Percentiles rank a stretch among this genome's conserved stretches.
These are phyloP conservation scores for Gracilariopsis chorda DNA, from an alignment of 23 red algal genomes.

Conservation along the genomic window DNA sequence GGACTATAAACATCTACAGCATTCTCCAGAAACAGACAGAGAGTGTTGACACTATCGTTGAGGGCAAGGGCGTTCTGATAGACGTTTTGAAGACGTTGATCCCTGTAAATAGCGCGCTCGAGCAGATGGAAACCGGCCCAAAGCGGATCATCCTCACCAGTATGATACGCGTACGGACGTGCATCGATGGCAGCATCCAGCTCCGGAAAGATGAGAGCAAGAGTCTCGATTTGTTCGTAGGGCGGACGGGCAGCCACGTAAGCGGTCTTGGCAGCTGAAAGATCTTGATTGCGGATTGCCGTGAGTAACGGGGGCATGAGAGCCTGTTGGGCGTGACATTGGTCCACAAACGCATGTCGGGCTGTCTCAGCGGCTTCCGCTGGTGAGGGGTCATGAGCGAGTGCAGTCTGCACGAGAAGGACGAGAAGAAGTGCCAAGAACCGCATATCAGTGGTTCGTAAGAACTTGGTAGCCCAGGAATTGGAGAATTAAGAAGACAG, in stretches of 20 bases:
- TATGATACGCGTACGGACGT: constrained; percentile 42
- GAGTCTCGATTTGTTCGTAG: constrained; percentile 51
- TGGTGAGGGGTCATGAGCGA: no score
- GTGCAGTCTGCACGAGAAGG: no score
- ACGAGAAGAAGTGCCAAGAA: no score
- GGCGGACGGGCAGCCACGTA: constrained; percentile 2
- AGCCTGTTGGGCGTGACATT: background rate
- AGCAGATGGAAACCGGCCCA: constrained; percentile 60
- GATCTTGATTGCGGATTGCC: background rate
- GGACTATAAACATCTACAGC: background rate
- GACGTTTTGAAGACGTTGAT: background rate
- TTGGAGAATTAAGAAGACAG: no score
- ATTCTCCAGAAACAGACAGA: background rate
- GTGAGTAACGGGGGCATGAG: background rate
- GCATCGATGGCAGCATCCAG: constrained; percentile 73
- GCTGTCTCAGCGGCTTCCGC: no score
- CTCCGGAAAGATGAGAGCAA: constrained; percentile 21
- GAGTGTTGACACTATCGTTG: background rate
- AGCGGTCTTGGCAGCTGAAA: background rate
- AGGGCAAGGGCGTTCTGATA: background rate
- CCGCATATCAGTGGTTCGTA: no score
- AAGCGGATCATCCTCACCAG: constrained; percentile 25
- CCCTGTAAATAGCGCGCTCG: constrained; percentile 62
- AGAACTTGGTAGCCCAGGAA: no score
- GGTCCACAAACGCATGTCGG: constrained; percentile 29